Evolutionary conservation across 1,284 basidiomycete genomes (phyloP), one percentile per base, ranked within the genome.

Genomic region (Hemileia vastatrix): DNA sequence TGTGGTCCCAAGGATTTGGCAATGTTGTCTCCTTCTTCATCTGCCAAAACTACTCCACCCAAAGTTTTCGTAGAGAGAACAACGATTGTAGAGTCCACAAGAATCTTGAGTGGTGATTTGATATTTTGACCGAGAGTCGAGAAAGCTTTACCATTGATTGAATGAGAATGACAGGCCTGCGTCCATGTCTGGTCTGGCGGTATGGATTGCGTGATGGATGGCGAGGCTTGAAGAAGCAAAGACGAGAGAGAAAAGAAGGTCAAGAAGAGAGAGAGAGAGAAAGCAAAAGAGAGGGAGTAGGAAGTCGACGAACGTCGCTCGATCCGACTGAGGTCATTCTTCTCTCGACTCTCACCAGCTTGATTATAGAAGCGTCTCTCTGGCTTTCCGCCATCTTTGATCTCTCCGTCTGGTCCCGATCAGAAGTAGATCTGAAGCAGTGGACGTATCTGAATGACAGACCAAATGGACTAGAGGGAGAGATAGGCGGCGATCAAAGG

Each of bases 131-230:
- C 83, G 6, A 86, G 78, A 0, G 81, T 78, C 11, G 81, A 79
- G 76, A 83, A 86, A 0, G 83, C 81, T 68, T 83, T 83, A 15
- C 83, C 84, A 24, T 74, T 66, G 53, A 81, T 75, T 2, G 81
- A 82, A 72, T 86, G 84, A 18, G 81, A 82, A 73, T 86, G 84
- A 4, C 83, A 84, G 3, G 83, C 83, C n/a, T 44, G 83, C 83
- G 36, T 82, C 68, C 18, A 84, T 79, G 67, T 86, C 84, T 0
- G 83, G 82, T 21, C 83, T 80, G n/a, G 81, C 80, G 13, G 77
- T 76, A 70, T 84, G 83, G 54, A 84, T 79, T 2, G 82, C 80
- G 23, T 81, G 80, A 68, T 82, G 81, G 61, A 80, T 80, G 63
- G 79, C 80, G 67, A 79, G 82, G 1, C 81, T 81, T 4, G 80